These are phyloP conservation scores for Wallacemonas sp. DNA, from an alignment of 208 protist species.

Conservation along the genomic window DNA sequence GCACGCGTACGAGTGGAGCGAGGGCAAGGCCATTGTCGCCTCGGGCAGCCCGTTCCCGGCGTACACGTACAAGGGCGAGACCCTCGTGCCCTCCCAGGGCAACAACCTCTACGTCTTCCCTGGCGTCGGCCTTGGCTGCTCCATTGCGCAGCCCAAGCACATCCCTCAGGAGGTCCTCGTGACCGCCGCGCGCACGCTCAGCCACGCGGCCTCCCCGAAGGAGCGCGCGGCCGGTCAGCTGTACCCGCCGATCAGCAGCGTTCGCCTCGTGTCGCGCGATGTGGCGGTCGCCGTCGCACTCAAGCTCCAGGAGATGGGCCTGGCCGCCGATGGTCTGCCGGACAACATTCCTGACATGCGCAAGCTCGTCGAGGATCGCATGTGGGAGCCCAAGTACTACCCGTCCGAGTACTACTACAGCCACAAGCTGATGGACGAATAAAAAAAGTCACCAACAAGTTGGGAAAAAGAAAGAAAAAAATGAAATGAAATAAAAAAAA, in stretches of 20 bases:
- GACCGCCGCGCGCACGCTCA: constrained; percentile 70
- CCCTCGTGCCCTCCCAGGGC: constrained; percentile 80
- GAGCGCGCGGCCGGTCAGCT: constrained; percentile 32
- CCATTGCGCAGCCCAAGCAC: constrained; percentile 57
- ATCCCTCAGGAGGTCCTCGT: constrained; percentile 93
- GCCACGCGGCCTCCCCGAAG: constrained; percentile 36
- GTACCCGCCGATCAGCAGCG: constrained; percentile 55
- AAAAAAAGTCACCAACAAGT: constrained; percentile 6
- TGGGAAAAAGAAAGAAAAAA: not conserved
- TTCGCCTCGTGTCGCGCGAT: constrained; percentile 43
- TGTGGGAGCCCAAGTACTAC: constrained; percentile 58
- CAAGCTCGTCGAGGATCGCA: constrained; percentile 40
- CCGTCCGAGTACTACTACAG: constrained; percentile 65
- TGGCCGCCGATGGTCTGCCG: constrained; percentile 42
- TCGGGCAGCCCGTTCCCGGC: constrained; percentile 92
- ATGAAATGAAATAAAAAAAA: constrained; percentile 12
- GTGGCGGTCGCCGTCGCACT: constrained; percentile 55
- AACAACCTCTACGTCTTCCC: constrained; percentile 97
- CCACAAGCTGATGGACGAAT: constrained; percentile 34
- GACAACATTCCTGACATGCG: constrained; percentile 37
- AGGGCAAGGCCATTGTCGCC: constrained; percentile 92
- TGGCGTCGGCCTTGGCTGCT: constrained; percentile 90
- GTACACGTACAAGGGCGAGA: constrained; percentile 68
- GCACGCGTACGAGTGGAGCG: constrained; percentile 85
- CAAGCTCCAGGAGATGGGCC: constrained; percentile 43